Base-by-base conservation (phyloP, 257 asterid species). In the Jaltomata sinuosa region DNA sequence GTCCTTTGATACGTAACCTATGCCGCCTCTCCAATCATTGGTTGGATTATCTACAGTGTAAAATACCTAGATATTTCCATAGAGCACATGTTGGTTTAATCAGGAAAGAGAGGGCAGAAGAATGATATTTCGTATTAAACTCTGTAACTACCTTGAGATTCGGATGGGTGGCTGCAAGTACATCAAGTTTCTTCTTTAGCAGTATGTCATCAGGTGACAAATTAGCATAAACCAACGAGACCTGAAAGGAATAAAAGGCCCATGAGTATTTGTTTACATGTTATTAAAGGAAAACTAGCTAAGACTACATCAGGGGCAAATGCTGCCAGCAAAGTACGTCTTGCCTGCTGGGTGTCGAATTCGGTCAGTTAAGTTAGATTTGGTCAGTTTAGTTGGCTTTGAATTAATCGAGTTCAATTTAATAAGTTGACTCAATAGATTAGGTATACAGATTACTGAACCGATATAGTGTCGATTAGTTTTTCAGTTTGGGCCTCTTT, bases 121-220 rank as follows among this genome's bases (percentile, higher is more conserved):
- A 50, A 83, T 36, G 19, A 83, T 45, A 45, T 80, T 57, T 71
- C 54, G 50, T 32, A 7, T 36, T 81, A 61, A 36, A 77, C 88
- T 89, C 53, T 64, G 53, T 52, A 18, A 52, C 59, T 82, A 94
- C 99, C 97, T 93, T 94, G 87, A 96, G 87, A 92, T 96, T 96
- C 3, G 98, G 98, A 87, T 93, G 92, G 89, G 90, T 89, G 42
- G 97, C 93, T 36, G 97, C 91, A 85, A 96, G 97, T 47, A 85
- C 91, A 85, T 96, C 99, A 45, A 96, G 98, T 93, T 93, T 96
- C 92, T 92, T 93, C 86, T 96, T 93, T 77, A 96, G 98, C 87
- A 96, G 97, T 86, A 96, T 94, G 92, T 96, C 99, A 84, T 94
- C 98, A 85, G 99, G 99, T 81, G 99, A 91, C 85, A 96, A 89